Evolutionary conservation across 2,329 filamentous ascomycete genomes (phyloP), one percentile per base, ranked within the genome.

Genomic region (Aspergillus fumigatus): DNA sequence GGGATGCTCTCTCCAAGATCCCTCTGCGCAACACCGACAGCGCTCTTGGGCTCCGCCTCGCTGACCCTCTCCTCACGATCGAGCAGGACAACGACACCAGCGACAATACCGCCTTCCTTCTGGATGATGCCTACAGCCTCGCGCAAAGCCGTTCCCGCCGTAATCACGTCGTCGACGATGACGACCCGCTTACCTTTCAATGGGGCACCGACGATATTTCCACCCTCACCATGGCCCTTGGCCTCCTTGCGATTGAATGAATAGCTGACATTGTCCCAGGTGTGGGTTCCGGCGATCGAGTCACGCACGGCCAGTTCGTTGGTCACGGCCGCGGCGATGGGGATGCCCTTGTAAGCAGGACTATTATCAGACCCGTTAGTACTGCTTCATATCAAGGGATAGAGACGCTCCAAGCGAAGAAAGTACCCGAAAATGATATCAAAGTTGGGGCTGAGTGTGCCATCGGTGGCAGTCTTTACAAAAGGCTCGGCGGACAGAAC

Each of bases 311-410:
- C 84, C 11, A 97, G 84, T 73, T 92, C 88, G 70, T 89, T 84
- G 40, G 88, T 82, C 17, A 91, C 88, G 2, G 89, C 83, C 17
- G 88, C 87, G 48, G 89, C 89, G n/a, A 97, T 84, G 1, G 92
- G 91, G 62, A 97, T 96, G 48, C 94, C 94, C 79, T 97, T 99
- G 82, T 97, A 99, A 9, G 94, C 93, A 2, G 94, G 93, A 17
- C 60, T 59, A 21, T 25, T 4, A 9, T 6, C 9, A n/a, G 35
- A 38, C 41, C 29, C 11, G 29, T 48, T 14, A 53, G 29, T 43
- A 52, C 17, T 17, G 21, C 21, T 47, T 26, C 11, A 3, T 17
- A 3, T 5, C 26, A 11, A 19, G 10, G 25, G 48, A 5, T 9
- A 19, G 7, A 23, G 3, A 19, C 1, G n/a, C 3, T 19, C 10